Conservation (phyloP, 805 yeast species). For the Sungouiozyma intestinalis region DNA sequence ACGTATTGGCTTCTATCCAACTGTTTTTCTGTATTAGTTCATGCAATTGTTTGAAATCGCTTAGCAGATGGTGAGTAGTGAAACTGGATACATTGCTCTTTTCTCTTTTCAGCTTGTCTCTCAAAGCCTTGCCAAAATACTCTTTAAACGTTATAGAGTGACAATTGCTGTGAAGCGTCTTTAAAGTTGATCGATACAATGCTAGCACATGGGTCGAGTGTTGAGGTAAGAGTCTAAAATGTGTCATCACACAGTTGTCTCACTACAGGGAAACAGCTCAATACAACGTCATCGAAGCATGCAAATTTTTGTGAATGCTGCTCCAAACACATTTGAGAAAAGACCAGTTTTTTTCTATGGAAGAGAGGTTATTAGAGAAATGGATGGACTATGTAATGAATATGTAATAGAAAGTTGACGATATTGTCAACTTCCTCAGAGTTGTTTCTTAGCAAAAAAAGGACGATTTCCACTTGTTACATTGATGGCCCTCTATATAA, state of each 20-base stretch:
- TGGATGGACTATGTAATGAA: too few relatives aligned
- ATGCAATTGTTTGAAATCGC: conserved; percentile 12
- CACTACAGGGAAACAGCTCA: too few relatives aligned
- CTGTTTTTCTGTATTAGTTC: conserved; percentile 3
- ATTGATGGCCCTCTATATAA: not conserved
- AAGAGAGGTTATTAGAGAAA: too few relatives aligned
- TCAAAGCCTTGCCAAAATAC: conserved; percentile 7
- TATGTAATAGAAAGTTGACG: not conserved
- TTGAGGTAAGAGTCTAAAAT: conserved; percentile 20
- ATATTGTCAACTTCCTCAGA: not conserved
- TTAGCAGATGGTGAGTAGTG: conserved; percentile 11
- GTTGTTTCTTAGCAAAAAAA: not conserved
- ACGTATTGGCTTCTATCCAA: not conserved
- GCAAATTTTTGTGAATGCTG: too few relatives aligned
- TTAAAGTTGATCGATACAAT: conserved; percentile 24
- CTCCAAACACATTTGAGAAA: too few relatives aligned
- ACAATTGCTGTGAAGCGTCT: conserved; percentile 15
- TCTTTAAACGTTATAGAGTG: conserved; percentile 10
- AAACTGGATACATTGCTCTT: conserved; percentile 20
- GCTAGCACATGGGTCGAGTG: conserved; percentile 24
- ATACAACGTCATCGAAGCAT: too few relatives aligned
- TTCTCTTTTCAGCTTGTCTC: conserved; percentile 8
- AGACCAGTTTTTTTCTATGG: too few relatives aligned
- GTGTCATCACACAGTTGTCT: conserved; percentile 25
- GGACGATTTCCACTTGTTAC: not conserved